phyloP scores from a whole-genome alignment of 2,329 filamentous ascomycete species.

The Metarhizium robertsii region DNA sequence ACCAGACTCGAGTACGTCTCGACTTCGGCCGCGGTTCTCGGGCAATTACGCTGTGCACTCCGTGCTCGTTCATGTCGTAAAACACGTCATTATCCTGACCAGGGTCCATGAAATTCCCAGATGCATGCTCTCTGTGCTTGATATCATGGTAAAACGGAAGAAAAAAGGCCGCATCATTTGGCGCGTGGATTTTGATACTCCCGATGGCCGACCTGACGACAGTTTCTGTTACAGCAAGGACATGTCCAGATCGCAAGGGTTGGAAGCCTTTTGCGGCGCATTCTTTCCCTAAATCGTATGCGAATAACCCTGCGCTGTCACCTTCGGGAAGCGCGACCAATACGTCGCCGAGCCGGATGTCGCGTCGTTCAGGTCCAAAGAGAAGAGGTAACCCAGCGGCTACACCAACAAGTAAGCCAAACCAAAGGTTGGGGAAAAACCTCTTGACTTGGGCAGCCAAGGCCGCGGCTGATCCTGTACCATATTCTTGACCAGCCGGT shows the following conservation, averaged over 20 bases:
- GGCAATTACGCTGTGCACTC: background rate
- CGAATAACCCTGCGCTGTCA: constrained; percentile 17
- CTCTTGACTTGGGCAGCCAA: constrained; percentile 24
- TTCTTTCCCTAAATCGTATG: constrained; percentile 26
- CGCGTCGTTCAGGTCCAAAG: constrained; percentile 9
- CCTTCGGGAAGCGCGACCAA: constrained; percentile 19
- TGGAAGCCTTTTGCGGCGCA: constrained; percentile 16
- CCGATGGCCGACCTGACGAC: constrained; percentile 25
- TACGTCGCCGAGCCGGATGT: constrained; percentile 28
- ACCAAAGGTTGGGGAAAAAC: constrained; percentile 26
- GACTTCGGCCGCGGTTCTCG: constrained; percentile 10
- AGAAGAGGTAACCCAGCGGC: constrained; percentile 21
- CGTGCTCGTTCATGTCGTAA: constrained; percentile 9
- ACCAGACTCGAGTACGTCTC: constrained; percentile 22
- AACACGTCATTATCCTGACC: constrained; percentile 16
- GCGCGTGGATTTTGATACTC: constrained; percentile 17
- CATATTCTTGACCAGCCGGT: constrained; percentile 22
- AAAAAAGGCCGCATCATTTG: constrained; percentile 14
- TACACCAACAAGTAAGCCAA: constrained; percentile 27
- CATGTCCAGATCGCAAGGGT: constrained; percentile 14
- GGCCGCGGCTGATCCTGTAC: constrained; percentile 22
- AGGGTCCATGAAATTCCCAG: constrained; percentile 20
- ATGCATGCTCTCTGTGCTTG: constrained; percentile 12
- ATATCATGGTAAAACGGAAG: constrained; percentile 15
- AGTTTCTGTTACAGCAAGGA: constrained; percentile 17